Percentiles rank a stretch among this genome's conserved stretches.
Evolutionary conservation across 768 basidiomycete genomes (phyloP).

Genomic region (Mycena filopes): DNA sequence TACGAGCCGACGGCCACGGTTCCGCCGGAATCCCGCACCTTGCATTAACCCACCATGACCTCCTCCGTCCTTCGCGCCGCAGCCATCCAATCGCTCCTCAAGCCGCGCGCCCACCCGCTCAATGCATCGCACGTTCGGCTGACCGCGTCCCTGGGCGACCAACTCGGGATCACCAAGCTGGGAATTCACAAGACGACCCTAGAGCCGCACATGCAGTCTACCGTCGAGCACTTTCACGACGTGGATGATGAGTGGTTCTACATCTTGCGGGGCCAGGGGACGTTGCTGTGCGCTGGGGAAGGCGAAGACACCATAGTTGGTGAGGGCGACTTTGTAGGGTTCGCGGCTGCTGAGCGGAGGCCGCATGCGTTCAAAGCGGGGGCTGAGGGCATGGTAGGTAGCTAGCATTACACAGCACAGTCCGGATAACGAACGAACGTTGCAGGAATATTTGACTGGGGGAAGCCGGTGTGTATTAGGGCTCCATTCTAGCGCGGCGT

Average conservation of each 20-base stretch:
- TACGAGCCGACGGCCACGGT: too few relatives aligned
- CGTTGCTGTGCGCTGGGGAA: conserved; percentile 23
- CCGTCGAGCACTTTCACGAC: conserved; percentile 33
- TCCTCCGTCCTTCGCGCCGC: conserved; percentile 29
- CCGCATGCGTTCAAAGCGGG: conserved; percentile 30
- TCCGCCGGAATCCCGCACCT: too few relatives aligned
- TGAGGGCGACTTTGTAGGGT: conserved; percentile 30
- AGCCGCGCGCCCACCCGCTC: conserved; percentile 23
- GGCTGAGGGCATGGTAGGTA: conserved; percentile 20
- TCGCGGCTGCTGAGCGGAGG: conserved; percentile 6
- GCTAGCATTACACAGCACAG: too few relatives aligned
- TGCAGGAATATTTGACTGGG: conserved; percentile 25
- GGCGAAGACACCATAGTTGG: conserved; percentile 18
- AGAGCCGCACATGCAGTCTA: conserved; percentile 21
- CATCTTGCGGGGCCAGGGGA: conserved; percentile 24
- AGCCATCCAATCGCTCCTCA: conserved; percentile 27
- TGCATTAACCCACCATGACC: conserved; percentile 8
- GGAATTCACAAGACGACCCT: conserved; percentile 28
- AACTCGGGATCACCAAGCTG: conserved; percentile 21
- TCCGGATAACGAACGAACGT: too few relatives aligned
- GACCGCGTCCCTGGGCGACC: conserved; percentile 29
- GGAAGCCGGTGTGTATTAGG: conserved; percentile 16
- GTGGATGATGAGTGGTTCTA: conserved; percentile 33
- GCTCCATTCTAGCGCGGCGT: neutral
- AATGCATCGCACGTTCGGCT: conserved; percentile 18